phyloP scores from a whole-genome alignment of 352 stramenopile genomes.

The Globisporangium cystogenes region DNA sequence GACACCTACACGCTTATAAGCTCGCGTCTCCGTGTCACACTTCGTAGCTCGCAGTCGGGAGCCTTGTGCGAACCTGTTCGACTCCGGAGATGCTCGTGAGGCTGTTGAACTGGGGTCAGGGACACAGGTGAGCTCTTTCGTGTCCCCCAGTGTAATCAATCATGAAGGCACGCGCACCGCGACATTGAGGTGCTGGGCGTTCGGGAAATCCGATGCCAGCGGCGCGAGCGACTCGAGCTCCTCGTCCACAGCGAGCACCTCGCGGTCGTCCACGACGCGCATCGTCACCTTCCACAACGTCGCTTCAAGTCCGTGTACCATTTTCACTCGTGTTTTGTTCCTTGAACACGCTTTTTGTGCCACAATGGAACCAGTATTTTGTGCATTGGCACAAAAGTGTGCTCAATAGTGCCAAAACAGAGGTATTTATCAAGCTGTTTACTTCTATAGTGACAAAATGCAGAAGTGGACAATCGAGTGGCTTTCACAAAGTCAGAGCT shows the following conservation, averaged over 20 bases:
- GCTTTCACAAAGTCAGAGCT: neutral
- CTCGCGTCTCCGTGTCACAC: no score
- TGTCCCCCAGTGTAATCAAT: neutral
- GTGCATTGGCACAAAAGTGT: no score
- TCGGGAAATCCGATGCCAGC: conserved; percentile 13
- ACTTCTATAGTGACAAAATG: no score
- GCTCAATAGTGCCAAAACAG: neutral
- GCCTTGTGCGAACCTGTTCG: conserved; percentile 23
- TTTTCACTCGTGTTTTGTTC: no score
- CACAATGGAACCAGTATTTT: no score
- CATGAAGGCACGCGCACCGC: conserved; percentile 19
- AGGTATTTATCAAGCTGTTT: no score
- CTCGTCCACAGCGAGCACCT: conserved; percentile 57
- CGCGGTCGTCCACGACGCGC: conserved; percentile 29
- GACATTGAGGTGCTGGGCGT: conserved; percentile 53
- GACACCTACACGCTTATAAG: conserved; percentile 16
- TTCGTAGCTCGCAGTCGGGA: no score
- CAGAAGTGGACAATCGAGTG: no score
- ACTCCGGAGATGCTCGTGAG: conserved; percentile 33
- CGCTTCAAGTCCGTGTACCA: neutral
- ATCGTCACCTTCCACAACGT: conserved; percentile 13
- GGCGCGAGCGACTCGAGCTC: conserved; percentile 25
- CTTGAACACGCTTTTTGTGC: no score
- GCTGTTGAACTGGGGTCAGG: conserved; percentile 48
- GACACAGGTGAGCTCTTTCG: neutral